Percentiles rank a stretch among this genome's conserved stretches.
Evolutionary conservation across 805 yeast species (phyloP).

Genomic region (Candida easanensis): DNA sequence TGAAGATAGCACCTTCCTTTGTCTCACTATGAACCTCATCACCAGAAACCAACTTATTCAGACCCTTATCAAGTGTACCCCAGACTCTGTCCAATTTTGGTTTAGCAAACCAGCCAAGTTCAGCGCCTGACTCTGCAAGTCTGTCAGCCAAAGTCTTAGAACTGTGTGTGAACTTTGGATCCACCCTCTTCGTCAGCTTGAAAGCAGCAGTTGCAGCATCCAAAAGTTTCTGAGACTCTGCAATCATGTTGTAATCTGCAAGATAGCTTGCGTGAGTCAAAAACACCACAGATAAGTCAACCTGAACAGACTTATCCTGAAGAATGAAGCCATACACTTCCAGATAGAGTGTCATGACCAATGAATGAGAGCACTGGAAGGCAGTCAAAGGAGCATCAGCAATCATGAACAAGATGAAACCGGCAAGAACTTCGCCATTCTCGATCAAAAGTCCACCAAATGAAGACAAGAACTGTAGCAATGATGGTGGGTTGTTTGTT

Average conservation of each 20-base stretch:
- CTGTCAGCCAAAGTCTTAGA: conserved; percentile 43
- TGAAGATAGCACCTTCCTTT: conserved; percentile 52
- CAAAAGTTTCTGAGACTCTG: conserved; percentile 60
- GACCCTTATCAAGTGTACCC: conserved; percentile 83
- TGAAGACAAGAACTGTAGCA: conserved; percentile 42
- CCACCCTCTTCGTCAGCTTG: conserved; percentile 37
- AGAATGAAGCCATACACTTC: conserved; percentile 25
- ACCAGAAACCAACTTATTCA: conserved; percentile 80
- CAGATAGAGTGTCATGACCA: conserved; percentile 30
- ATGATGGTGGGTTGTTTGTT: conserved; percentile 33
- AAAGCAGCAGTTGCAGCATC: conserved; percentile 46
- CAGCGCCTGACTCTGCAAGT: conserved; percentile 44
- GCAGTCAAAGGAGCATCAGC: conserved; percentile 44
- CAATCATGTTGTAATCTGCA: conserved; percentile 60
- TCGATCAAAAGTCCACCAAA: conserved; percentile 48
- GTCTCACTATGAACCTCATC: conserved; percentile 53
- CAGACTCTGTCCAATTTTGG: conserved; percentile 78
- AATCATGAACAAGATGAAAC: conserved; percentile 44
- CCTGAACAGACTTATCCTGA: conserved; percentile 25
- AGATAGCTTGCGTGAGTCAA: conserved; percentile 64
- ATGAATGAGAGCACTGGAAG: conserved; percentile 11
- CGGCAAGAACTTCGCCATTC: conserved; percentile 33
- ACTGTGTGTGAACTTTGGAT: conserved; percentile 32
- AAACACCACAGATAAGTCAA: conserved; percentile 56
- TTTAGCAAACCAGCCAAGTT: conserved; percentile 73